Evolutionary conservation across 2,329 filamentous ascomycete species (phyloP), one percentile per base, ranked within the genome.

Genomic region (Stagonosporopsis cucurbitacearum): DNA sequence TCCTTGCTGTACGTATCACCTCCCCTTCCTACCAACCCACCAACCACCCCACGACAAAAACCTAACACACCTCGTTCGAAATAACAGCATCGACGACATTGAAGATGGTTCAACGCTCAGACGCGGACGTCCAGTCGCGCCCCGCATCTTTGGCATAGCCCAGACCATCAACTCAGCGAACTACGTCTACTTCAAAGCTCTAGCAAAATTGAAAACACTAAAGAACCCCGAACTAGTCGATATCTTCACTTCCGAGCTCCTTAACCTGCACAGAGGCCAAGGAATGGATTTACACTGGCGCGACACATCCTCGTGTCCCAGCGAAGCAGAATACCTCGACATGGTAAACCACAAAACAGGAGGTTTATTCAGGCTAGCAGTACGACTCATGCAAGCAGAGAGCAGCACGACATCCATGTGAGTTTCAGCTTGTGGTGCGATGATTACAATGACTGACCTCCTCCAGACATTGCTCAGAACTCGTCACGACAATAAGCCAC

Each of bases 401-500:
- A 36, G 35, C 35, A 6, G 8, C 1, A 17, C 8, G n/a, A 36
- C 35, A 19, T 13, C 32, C 32, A 33, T 5, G 12, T n/a, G 12
- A 7, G 15, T 9, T n/a, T 17, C 11, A n/a, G n/a, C n/a, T n/a
- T n/a, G n/a, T n/a, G n/a, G n/a, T n/a, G n/a, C n/a, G n/a, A n/a
- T n/a, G n/a, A n/a, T n/a, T n/a, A n/a, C n/a, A n/a, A n/a, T n/a
- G n/a, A n/a, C n/a, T n/a, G n/a, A n/a, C n/a, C n/a, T n/a, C n/a
- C n/a, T n/a, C n/a, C n/a, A n/a, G n/a, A n/a, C n/a, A n/a, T n/a
- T n/a, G n/a, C n/a, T n/a, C n/a, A n/a, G n/a, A n/a, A n/a, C n/a
- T n/a, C n/a, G n/a, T n/a, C n/a, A n/a, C n/a, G 1, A 15, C 50
- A 1, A 15, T 94, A 54, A 91, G 91, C n/a, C 84, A 92, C 52